Base-by-base conservation (phyloP, 1,284 basidiomycete genomes). In the Ustilago curta region DNA sequence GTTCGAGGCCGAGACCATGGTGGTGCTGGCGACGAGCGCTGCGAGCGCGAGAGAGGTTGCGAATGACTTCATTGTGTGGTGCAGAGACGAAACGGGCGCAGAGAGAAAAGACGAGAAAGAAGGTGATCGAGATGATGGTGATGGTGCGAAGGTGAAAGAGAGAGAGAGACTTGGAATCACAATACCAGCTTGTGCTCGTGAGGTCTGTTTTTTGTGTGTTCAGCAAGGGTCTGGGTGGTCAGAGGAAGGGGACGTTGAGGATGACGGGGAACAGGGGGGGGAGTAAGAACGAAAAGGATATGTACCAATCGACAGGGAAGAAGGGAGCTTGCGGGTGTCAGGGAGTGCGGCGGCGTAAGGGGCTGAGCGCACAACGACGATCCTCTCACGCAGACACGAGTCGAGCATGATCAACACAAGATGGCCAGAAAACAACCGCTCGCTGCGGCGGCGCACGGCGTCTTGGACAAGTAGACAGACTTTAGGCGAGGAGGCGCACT, bases 1-100 rank as follows among this genome's bases (percentile, higher is more conserved):
- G 47, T 45, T 61, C 21, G 74, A 73, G 7, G 74, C 74, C 14
- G 70, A 60, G 16, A 71, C 74, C 48, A 76, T 39, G 27, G 70
- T 55, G 47, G 70, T 64, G 64, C 61, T 69, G 21, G 59, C 70
- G n/a, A 76, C 45, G 23, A 74, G 29, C 29, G 66, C 74, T 11
- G 61, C 64, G 31, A 73, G 52, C 31, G 61, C 64, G 40, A 73
- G 58, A 18, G 66, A 45, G 52, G 61, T 50, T 47, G 61, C 48
- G 42, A 69, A 57, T 19, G 31, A 76, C 64, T 74, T 77, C 75
- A 74, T 77, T 25, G 37, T 68, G 64, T 29, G 32, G 6, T 47
- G 32, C n/a, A 29, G 42, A 44, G 31, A 48, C 27, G 29, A 19
- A 48, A 48, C 47, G 31, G 32, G 19, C 18, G 27, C 27, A 53